Evolutionary conservation across 257 asterid genomes (phyloP).

Genomic region (Solanum chmielewskii): DNA sequence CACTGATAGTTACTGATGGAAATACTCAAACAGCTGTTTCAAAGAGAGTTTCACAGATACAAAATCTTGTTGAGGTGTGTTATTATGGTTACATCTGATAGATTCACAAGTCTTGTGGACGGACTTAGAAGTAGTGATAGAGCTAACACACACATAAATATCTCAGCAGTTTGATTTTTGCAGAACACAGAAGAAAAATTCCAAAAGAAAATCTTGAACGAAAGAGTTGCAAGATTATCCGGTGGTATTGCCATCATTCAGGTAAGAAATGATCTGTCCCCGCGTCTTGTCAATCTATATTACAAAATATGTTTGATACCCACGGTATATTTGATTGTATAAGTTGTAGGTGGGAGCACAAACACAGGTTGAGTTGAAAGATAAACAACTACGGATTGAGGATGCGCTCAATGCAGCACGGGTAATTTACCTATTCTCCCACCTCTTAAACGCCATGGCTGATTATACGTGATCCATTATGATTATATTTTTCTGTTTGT

Average conservation of each 20-base stretch:
- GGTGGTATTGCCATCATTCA: conserved; percentile 73
- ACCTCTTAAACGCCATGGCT: not conserved
- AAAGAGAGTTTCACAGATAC: conserved; percentile 47
- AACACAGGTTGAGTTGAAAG: conserved; percentile 72
- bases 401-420: conserved; percentile 90
- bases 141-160: not conserved
- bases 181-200: conserved; percentile 72
- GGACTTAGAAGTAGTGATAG: not conserved
- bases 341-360: conserved; percentile 69
- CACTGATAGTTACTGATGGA: conserved; percentile 65
- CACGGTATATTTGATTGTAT: not conserved
- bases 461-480: not conserved
- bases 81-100: not conserved
- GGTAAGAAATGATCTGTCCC: conserved; percentile 17
- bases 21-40: conserved; percentile 45
- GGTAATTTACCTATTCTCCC: conserved; percentile 23
- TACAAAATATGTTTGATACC: not conserved
- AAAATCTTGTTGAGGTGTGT: conserved; percentile 59
- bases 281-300: not conserved
- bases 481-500: not conserved
- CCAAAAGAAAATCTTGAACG: conserved; percentile 59
- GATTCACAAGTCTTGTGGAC: not conserved
- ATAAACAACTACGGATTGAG: conserved; percentile 73
- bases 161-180: not conserved
- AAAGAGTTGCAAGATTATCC: conserved; percentile 74